Conservation (phyloP, 805 yeast species). For the Candida orba region DNA sequence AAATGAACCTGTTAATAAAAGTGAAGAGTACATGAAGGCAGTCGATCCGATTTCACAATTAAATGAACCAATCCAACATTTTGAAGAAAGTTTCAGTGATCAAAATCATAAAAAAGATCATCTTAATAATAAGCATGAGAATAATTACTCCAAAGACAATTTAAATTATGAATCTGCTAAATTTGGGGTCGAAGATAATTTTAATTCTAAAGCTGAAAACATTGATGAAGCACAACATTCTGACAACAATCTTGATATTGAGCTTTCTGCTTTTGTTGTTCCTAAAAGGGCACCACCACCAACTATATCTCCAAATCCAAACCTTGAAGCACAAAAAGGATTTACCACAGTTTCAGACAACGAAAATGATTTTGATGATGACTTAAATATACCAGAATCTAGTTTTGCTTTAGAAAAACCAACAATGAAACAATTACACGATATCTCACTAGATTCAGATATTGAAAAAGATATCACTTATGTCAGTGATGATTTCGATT, state of each 20-base stretch:
- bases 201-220: neutral
- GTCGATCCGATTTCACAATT: neutral
- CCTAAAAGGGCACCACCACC: conserved; percentile 7
- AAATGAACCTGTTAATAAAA: neutral
- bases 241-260: neutral
- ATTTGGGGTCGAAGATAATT: neutral
- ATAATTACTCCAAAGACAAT: neutral
- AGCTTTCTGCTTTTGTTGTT: neutral
- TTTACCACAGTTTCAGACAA: neutral
- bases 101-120: neutral
- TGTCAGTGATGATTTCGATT: conserved; percentile 11
- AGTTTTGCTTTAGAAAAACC: neutral
- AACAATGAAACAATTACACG: neutral
- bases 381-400: neutral
- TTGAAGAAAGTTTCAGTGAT: neutral
- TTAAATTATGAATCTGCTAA: neutral
- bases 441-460: conserved; percentile 6
- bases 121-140: neutral
- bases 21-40: too few relatives aligned
- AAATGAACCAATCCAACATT: too few relatives aligned
- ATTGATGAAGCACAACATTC: neutral
- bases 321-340: neutral
- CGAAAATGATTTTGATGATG: neutral
- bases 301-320: neutral
- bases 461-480: conserved; percentile 10